Evolutionary conservation across 768 basidiomycete genomes (phyloP).

Genomic region (Flagelloscypha sp.): DNA sequence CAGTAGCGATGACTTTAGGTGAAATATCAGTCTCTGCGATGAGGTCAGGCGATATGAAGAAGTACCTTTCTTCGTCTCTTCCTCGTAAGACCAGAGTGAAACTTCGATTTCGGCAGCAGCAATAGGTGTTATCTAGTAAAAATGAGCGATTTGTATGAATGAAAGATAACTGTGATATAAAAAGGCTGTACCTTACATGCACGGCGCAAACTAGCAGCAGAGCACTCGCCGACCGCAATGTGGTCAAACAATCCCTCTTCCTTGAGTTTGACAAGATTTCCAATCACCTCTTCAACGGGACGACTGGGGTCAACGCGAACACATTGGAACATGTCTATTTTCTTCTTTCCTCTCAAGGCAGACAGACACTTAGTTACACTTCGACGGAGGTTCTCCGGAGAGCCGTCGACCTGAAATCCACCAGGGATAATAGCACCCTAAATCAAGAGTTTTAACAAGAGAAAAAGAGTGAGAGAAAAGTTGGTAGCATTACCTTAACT

Average conservation of each 20-base stretch:
- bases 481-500: no score
- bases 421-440: slow-evolving; percentile 26
- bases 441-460: no score
- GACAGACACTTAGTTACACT: slow-evolving; percentile 36
- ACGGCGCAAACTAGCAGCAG: slow-evolving; percentile 22
- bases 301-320: slow-evolving; percentile 34
- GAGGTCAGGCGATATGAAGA: slow-evolving; percentile 1
- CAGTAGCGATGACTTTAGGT: slow-evolving; percentile 30
- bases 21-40: neutral
- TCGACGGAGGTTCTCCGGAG: slow-evolving; percentile 33
- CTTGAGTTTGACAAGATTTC: slow-evolving; percentile 31
- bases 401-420: no score
- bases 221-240: slow-evolving; percentile 47
- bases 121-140: slow-evolving; percentile 32
- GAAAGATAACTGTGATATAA: neutral
- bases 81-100: slow-evolving; percentile 39
- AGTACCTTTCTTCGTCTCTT: slow-evolving; percentile 30
- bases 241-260: slow-evolving; percentile 47
- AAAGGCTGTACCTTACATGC: slow-evolving; percentile 7
- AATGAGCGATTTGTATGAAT: neutral
- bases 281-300: slow-evolving; percentile 34
- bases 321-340: slow-evolving; percentile 47
- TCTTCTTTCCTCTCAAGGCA: slow-evolving; percentile 38
- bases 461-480: no score
- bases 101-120: slow-evolving; percentile 47